Evolutionary conservation across 1,284 basidiomycete species (phyloP).

Genomic region (Ganoderma sp.): DNA sequence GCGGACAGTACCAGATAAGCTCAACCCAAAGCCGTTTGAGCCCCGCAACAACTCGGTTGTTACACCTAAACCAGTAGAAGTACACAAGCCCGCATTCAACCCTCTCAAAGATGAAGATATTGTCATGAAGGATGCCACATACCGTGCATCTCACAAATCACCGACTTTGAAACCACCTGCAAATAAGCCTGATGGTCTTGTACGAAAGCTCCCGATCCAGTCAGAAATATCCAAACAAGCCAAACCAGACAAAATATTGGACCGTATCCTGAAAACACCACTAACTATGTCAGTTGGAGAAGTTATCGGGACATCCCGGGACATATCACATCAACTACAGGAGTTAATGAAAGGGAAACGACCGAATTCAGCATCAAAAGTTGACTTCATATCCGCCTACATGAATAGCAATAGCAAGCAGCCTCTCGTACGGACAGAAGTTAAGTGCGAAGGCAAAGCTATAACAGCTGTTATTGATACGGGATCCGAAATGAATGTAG

Average conservation of each 20-base stretch:
- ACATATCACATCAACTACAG: conserved; percentile 3
- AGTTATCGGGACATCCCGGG: not conserved
- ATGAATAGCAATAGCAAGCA: not conserved
- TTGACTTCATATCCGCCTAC: not conserved
- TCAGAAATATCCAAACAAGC: not conserved
- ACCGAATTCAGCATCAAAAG: not conserved
- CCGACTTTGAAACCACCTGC: not conserved
- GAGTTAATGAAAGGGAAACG: not conserved
- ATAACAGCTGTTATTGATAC: no score
- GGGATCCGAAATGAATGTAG: no score
- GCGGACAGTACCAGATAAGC: not conserved
- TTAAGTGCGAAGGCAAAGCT: not conserved
- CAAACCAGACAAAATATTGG: not conserved
- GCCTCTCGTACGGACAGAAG: not conserved
- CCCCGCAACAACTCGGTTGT: not conserved
- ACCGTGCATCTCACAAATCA: not conserved
- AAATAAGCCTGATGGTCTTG: not conserved
- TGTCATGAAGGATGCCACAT: not conserved
- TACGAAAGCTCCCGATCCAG: not conserved
- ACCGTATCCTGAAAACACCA: conserved; percentile 5
- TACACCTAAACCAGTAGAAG: not conserved
- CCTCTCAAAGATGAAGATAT: not conserved
- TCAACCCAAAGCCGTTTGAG: not conserved
- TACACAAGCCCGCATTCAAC: not conserved
- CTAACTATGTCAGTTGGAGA: conserved; percentile 2